These are phyloP conservation scores for Tricholoma sp. DNA, from an alignment of 768 basidiomycete species.

Conservation along the genomic window DNA sequence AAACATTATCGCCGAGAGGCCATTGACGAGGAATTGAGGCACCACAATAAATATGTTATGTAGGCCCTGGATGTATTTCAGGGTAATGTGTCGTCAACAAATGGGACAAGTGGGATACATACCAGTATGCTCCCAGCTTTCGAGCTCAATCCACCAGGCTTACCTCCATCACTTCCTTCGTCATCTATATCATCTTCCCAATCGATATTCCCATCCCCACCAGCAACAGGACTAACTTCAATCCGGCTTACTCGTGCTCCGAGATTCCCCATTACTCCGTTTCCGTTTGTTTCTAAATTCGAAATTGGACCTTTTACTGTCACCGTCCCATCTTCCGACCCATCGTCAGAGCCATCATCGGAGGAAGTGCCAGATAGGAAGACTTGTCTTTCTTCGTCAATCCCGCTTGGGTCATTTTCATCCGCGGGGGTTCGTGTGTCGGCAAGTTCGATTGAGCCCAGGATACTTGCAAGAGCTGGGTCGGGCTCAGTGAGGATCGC, in stretches of 20 bases:
- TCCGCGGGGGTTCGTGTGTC: constrained; percentile 37
- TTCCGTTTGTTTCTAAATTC: constrained; percentile 16
- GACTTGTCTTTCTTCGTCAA: not conserved
- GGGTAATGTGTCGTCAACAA: not conserved
- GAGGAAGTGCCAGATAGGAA: not conserved
- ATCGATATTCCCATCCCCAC: not conserved
- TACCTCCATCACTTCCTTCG: constrained; percentile 3
- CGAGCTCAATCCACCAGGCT: constrained; percentile 48
- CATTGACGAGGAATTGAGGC: constrained; percentile 92
- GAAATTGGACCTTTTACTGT: constrained; percentile 40
- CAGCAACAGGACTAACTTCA: not conserved
- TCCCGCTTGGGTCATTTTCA: constrained; percentile 9
- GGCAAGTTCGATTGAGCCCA: constrained; percentile 35
- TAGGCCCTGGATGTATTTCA: constrained; percentile 58
- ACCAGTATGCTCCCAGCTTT: constrained; percentile 89
- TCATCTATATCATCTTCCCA: constrained; percentile 1
- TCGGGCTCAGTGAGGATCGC: constrained; percentile 71
- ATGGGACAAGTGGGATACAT: constrained; percentile 17
- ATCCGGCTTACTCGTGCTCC: constrained; percentile 40
- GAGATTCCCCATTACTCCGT: constrained; percentile 34
- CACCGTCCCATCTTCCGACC: constrained; percentile 7
- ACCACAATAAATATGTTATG: constrained; percentile 93
- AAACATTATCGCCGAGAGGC: constrained; percentile 80
- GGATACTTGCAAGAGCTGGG: constrained; percentile 24
- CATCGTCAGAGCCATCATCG: constrained; percentile 8